These are phyloP conservation scores for Prunus salicina DNA, from an alignment of 306 rosid species.

Conservation along the genomic window DNA sequence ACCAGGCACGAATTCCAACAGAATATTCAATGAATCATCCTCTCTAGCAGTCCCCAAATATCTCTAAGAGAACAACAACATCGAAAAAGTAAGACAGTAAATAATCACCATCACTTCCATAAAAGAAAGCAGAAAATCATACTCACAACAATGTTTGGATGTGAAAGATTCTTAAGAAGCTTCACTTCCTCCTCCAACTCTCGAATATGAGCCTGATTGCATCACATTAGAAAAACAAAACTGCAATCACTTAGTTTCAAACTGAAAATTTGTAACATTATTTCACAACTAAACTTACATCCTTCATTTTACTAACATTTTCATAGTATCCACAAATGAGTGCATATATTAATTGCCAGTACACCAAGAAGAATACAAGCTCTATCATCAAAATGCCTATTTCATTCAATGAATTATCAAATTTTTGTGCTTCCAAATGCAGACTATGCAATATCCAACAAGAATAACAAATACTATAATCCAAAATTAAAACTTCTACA, in stretches of 20 bases:
- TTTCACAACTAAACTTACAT: background rate
- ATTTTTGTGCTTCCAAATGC: background rate
- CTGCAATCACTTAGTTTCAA: constrained; percentile 19
- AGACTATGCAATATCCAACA: background rate
- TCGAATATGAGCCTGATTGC: constrained; percentile 70
- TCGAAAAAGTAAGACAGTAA: background rate
- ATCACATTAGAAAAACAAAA: constrained; percentile 5
- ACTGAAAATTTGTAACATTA: constrained; percentile 1
- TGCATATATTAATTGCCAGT: background rate
- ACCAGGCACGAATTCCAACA: constrained; percentile 91
- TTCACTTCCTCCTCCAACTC: constrained; percentile 93
- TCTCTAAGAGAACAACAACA: constrained; percentile 42
- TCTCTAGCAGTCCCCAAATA: constrained; percentile 92
- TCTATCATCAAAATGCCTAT: background rate
- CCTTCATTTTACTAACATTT: background rate
- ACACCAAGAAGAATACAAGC: background rate
- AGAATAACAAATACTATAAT: background rate
- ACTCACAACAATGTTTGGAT: constrained; percentile 91
- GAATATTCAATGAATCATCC: constrained; percentile 76
- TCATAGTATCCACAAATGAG: background rate
- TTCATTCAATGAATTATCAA: background rate
- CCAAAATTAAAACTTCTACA: background rate
- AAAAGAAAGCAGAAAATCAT: constrained; percentile 1
- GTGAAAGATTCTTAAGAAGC: constrained; percentile 85
- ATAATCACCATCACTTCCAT: constrained; percentile 8